These are phyloP conservation scores for Sanghuangporus sanghuang DNA, from an alignment of 1,284 basidiomycete genomes.

Conservation along the genomic window DNA sequence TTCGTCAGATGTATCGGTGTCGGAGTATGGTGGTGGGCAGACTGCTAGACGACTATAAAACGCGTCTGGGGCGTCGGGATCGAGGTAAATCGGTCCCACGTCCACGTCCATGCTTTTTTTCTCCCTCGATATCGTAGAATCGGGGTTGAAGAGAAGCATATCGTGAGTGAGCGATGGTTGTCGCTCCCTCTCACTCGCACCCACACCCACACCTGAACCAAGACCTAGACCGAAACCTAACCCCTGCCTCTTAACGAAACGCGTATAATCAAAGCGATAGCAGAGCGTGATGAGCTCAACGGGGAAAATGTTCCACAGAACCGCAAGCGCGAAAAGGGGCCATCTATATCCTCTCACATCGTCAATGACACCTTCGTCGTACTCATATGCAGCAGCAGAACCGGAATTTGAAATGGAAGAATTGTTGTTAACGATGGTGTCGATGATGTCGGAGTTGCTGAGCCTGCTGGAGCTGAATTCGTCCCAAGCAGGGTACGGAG, in stretches of 20 bases:
- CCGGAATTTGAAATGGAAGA: neutral
- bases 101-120: neutral
- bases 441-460: neutral
- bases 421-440: neutral
- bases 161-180: neutral
- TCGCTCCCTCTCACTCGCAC: neutral
- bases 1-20: neutral
- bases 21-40: neutral
- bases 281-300: slow-evolving; percentile 13
- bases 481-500: neutral
- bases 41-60: neutral
- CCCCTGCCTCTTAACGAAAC: neutral
- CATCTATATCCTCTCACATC: neutral
- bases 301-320: slow-evolving; percentile 16
- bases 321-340: slow-evolving; percentile 13
- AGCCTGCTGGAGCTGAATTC: neutral
- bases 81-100: neutral
- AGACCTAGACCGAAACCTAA: neutral
- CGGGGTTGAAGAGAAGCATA: neutral
- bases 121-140: neutral
- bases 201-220: neutral
- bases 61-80: neutral
- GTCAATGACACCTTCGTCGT: neutral
- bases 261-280: slow-evolving; percentile 11
- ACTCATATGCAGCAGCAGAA: neutral